These are phyloP conservation scores for Melanopsichium pennsylvanicum DNA, from an alignment of 1,284 basidiomycete genomes.

Conservation along the genomic window DNA sequence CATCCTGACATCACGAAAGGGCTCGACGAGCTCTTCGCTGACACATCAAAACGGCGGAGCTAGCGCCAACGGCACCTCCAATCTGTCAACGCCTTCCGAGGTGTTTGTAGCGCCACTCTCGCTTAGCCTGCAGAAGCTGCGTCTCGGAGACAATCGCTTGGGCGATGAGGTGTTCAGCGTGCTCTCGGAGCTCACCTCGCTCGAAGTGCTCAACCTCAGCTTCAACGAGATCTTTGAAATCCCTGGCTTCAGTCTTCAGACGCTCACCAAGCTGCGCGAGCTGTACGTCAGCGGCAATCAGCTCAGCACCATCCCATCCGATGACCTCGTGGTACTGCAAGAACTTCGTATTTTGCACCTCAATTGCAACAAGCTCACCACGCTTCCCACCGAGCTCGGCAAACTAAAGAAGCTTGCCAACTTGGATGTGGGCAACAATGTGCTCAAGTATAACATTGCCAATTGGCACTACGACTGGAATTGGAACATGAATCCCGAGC, in stretches of 20 bases:
- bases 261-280: conserved; percentile 77
- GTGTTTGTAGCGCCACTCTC: conserved; percentile 73
- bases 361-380: conserved; percentile 93
- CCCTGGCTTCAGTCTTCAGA: conserved; percentile 75
- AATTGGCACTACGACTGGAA: conserved; percentile 99
- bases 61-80: conserved; percentile 9
- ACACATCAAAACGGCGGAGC: conserved; percentile 24
- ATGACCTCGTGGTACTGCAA: conserved; percentile 57
- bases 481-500: conserved; percentile 96
- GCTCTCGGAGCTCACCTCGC: conserved; percentile 72
- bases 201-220: conserved; percentile 82
- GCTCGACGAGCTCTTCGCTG: conserved; percentile 51
- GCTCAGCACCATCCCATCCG: conserved; percentile 85
- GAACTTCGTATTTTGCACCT: conserved; percentile 73
- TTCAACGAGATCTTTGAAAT: conserved; percentile 96
- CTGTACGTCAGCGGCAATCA: conserved; percentile 94
- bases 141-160: conserved; percentile 88
- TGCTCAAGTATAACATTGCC: conserved; percentile 95
- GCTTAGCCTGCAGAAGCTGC: conserved; percentile 77
- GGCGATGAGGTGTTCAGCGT: conserved; percentile 83
- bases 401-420: conserved; percentile 81
- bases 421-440: conserved; percentile 92
- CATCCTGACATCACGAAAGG: conserved; percentile 55
- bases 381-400: conserved; percentile 86
- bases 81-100: conserved; percentile 25